Percentiles rank a stretch among this genome's conserved stretches.
Conservation (phyloP, 2,329 filamentous ascomycete species). For the Samsoniella hepiali region DNA sequence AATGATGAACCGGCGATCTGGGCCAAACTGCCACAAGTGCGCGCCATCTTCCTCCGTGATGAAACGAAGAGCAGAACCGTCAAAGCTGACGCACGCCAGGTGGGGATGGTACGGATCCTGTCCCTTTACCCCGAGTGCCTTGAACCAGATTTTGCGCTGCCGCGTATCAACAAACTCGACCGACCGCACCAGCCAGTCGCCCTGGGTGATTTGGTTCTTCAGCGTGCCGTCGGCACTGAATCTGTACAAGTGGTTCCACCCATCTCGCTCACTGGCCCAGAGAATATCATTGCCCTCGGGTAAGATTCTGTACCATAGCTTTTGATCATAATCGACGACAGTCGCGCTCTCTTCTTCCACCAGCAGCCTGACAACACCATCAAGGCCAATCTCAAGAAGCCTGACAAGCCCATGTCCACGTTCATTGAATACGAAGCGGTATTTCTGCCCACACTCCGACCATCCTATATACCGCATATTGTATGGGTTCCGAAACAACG, state of each 20-base stretch:
- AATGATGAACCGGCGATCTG: conserved; percentile 23
- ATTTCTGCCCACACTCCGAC: conserved; percentile 24
- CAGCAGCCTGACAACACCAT: conserved; percentile 23
- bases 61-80: conserved; percentile 26
- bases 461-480: conserved; percentile 24
- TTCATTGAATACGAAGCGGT: conserved; percentile 29
- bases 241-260: conserved; percentile 30
- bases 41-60: conserved; percentile 29
- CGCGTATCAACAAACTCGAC: conserved; percentile 25
- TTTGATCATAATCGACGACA: conserved; percentile 25
- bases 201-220: conserved; percentile 26
- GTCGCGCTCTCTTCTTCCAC: conserved; percentile 27
- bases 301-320: neutral
- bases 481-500: conserved; percentile 27
- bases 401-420: conserved; percentile 27
- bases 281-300: conserved; percentile 23
- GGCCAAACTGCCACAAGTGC: conserved; percentile 26
- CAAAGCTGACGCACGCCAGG: conserved; percentile 25
- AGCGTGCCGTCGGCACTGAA: conserved; percentile 18
- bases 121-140: conserved; percentile 22
- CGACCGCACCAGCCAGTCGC: conserved; percentile 26
- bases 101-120: conserved; percentile 29
- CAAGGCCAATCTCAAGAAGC: conserved; percentile 21
- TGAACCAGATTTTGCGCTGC: conserved; percentile 23
- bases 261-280: conserved; percentile 31